Percentiles rank a stretch among this genome's conserved stretches.
These are phyloP conservation scores for Cyberlindnera euphorbiae DNA, from an alignment of 805 yeast species.

Conservation along the genomic window DNA sequence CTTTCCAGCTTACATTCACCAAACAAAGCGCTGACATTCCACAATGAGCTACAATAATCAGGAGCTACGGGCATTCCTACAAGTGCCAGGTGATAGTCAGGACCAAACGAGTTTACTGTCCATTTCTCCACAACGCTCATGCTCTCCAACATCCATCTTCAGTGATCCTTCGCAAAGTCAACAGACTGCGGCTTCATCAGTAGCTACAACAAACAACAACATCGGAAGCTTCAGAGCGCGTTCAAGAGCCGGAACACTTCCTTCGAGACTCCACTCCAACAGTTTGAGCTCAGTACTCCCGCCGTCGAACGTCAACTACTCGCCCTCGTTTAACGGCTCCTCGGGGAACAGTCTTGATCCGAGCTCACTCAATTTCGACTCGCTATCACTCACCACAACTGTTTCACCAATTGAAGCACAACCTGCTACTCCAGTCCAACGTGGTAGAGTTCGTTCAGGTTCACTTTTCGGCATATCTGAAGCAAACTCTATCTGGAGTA, in stretches of 20 bases:
- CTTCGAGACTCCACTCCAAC: constrained; percentile 48
- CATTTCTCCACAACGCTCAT: constrained; percentile 24
- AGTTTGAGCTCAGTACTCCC: constrained; percentile 23
- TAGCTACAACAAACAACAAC: constrained; percentile 18
- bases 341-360: constrained; percentile 16
- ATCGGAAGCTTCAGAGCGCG: constrained; percentile 45
- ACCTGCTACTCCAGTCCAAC: constrained; percentile 5
- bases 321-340: constrained; percentile 19
- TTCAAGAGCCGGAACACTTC: constrained; percentile 76
- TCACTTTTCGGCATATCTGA: constrained; percentile 38
- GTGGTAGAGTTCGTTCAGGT: constrained; percentile 48
- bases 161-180: constrained; percentile 17
- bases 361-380: constrained; percentile 18
- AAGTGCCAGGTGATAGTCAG: constrained; percentile 16
- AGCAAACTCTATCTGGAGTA: constrained; percentile 54
- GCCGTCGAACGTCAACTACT: constrained; percentile 7
- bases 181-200: constrained; percentile 16
- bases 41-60: constrained; percentile 20
- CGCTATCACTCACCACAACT: constrained; percentile 17
- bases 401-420: constrained; percentile 13
- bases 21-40: not conserved
- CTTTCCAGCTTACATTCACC: not conserved
- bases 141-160: constrained; percentile 23
- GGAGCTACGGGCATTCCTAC: constrained; percentile 20
- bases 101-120: constrained; percentile 16